Base-by-base conservation (phyloP, 129 eudicot genomes). In the Lonicera japonica region DNA sequence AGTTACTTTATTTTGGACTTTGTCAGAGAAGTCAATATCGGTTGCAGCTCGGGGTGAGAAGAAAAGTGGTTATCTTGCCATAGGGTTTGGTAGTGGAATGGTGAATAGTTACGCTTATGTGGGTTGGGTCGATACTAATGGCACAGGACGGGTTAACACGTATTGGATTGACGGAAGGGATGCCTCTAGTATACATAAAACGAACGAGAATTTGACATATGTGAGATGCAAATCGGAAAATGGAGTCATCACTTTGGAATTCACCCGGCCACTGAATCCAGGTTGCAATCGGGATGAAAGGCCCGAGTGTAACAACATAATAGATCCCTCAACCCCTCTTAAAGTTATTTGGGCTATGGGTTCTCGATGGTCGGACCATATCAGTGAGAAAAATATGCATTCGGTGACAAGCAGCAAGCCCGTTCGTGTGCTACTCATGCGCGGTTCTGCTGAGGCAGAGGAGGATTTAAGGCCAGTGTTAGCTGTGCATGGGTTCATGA, bases 331-430 rank as follows among this genome's bases (percentile, higher is more conserved):
- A 0, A 87, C 96, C 41, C 96, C 90, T 60, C 71, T 91, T 52
- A 88, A 83, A 52, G 78, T 91, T 52, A 70, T 87, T 17, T 91
- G 96, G 95, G 98, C 98, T 20, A 84, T 87, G 96, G 98, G 98
- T 25, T 75, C 91, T 48, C 79, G 75, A 64, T 87, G 98, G 96
- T 80, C 96, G 4, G 54, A 63, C 12, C 76, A 73, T 55, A 71
- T 91, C 66, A 91, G 73, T 19, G 84, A 73, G 69, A 72, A 83
- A 62, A 91, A 87, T 65, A 87, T 91, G 98, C 98, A 91, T 76
- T 84, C 82, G 4, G 67, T 70, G 23, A 80, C 86, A 24, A 87
- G 98, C 61, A 87, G 73, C 43, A 74, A 79, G 70, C 86, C 90
- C 1, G 79, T 91, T 29, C 71, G 90, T 43, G 88, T 91, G 75